Base-by-base conservation (phyloP, 2,329 filamentous ascomycete genomes). In the Aspergillus sojae region DNA sequence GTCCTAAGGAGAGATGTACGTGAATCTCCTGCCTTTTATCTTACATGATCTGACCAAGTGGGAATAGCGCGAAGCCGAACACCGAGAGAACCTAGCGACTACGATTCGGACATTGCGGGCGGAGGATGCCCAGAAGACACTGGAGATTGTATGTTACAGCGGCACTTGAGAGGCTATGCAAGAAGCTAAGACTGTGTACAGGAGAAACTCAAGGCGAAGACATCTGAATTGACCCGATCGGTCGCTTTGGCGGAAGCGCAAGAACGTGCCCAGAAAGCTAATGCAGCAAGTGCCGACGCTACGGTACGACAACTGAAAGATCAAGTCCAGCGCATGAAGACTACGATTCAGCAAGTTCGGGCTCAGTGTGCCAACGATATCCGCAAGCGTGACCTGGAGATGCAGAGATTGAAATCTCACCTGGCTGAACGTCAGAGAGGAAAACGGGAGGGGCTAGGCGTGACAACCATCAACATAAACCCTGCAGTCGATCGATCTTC, bases 311-410 rank as follows among this genome's bases (percentile, higher is more conserved):
- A 86, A n/a, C 81, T 97, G 62, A 93, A 93, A 71, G 94, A 97
- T 36, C 93, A 98, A 74, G 86, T 94, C 67, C 84, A 87, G 28
- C 89, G 91, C 57, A 88, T 94, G 77, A 96, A 94, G 76, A 85
- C 88, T 0, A 86, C 91, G 3, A 88, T 97, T 2, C 86, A 90
- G 34, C 94, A 98, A 77, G 91, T 95, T 2, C 89, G 94, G 65
- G 88, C 91, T 7, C 89, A 94, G 67, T 98, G 94, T 77, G 90
- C 93, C 57, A 96, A 93, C 68, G 95, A 99, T 73, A 87, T 97
- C 53, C 89, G 94, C 65, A 94, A 96, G 74, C 88, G 94, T 48
- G 95, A 99, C 74, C 84, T 93, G 52, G 92, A 97, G 78, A 90
- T 98, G 67, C 91, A 96, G 67, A 89, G 89, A 46, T 83, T 99